Percentiles rank a stretch among this genome's conserved stretches.
phyloP scores from a whole-genome alignment of 371 early-diverging fungal species.

The Fennellomyces sp. region DNA sequence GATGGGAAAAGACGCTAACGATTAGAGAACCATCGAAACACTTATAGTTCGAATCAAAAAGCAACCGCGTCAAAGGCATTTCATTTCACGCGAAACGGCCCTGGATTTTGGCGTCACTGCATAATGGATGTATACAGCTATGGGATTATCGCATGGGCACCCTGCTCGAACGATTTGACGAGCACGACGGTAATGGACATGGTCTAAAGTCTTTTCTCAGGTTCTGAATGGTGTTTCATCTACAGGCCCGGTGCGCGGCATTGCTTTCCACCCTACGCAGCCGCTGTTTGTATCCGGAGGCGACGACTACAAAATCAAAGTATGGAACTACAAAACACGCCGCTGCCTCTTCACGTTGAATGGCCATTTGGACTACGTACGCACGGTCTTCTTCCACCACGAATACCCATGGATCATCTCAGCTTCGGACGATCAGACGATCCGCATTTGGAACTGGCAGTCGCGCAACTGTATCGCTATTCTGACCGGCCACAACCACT shows the following conservation, averaged over 20 bases:
- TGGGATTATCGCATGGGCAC: slow-evolving; percentile 99
- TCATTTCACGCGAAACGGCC: slow-evolving; percentile 98
- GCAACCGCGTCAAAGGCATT: slow-evolving; percentile 96
- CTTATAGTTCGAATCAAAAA: slow-evolving; percentile 93
- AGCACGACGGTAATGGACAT: slow-evolving; percentile 88
- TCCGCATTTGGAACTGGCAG: slow-evolving; percentile 99
- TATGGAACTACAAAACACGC: slow-evolving; percentile 99
- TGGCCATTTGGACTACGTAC: slow-evolving; percentile 99
- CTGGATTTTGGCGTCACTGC: slow-evolving; percentile 95
- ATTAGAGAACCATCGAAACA: too few species aligned
- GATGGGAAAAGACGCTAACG: too few species aligned
- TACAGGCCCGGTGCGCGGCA: slow-evolving; percentile 98
- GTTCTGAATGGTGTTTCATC: too few species aligned
- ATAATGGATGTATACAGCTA: slow-evolving; percentile 97
- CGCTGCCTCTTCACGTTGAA: slow-evolving; percentile 94
- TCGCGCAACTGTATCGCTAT: slow-evolving; percentile 96
- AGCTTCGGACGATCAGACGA: slow-evolving; percentile 99
- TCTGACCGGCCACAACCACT: slow-evolving; percentile 99
- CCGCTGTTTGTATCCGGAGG: slow-evolving; percentile 98
- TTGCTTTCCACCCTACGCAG: slow-evolving; percentile 97
- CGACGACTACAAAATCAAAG: slow-evolving; percentile 99
- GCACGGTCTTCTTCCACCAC: slow-evolving; percentile 98
- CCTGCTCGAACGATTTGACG: slow-evolving; percentile 94
- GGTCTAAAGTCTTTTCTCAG: too few species aligned
- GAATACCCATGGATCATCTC: slow-evolving; percentile 98